Percentiles rank a stretch among this genome's conserved stretches.
Evolutionary conservation across 129 eudicot species (phyloP).

Genomic region (Saussurea involucrata): DNA sequence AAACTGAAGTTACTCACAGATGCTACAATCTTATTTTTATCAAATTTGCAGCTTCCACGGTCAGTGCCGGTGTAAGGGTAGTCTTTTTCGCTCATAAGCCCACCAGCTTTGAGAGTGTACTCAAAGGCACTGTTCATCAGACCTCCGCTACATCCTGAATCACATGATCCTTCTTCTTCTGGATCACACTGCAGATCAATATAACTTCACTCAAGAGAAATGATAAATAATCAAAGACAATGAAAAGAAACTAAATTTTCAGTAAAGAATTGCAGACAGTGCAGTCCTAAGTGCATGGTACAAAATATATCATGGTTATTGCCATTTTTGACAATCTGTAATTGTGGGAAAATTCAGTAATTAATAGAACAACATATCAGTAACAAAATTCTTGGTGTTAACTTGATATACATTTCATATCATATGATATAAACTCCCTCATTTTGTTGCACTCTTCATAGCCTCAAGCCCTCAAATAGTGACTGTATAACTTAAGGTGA

Average conservation of each 20-base stretch:
- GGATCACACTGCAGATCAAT: conserved; percentile 67
- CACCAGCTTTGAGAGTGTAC: conserved; percentile 74
- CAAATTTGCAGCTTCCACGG: conserved; percentile 62
- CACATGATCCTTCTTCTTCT: conserved; percentile 67
- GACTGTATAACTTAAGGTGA: background rate
- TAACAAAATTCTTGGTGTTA: background rate
- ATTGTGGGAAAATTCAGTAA: background rate
- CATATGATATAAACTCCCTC: too few species aligned
- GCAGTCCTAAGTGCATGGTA: background rate
- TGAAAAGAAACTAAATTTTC: background rate
- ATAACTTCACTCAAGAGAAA: background rate
- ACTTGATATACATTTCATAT: too few species aligned
- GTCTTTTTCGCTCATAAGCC: conserved; percentile 74
- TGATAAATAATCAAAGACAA: background rate
- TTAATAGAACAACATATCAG: background rate
- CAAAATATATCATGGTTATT: background rate
- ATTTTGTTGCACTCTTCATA: background rate
- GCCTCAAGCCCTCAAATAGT: background rate
- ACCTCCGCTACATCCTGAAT: conserved; percentile 77
- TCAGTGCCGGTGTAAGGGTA: conserved; percentile 73
- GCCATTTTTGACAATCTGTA: background rate
- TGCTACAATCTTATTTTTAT: conserved; percentile 67
- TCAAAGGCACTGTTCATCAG: conserved; percentile 83
- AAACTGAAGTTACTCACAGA: conserved; percentile 68
- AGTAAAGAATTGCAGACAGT: background rate